Base-by-base conservation (phyloP, 129 eudicot species). In the Tagetes patula region DNA sequence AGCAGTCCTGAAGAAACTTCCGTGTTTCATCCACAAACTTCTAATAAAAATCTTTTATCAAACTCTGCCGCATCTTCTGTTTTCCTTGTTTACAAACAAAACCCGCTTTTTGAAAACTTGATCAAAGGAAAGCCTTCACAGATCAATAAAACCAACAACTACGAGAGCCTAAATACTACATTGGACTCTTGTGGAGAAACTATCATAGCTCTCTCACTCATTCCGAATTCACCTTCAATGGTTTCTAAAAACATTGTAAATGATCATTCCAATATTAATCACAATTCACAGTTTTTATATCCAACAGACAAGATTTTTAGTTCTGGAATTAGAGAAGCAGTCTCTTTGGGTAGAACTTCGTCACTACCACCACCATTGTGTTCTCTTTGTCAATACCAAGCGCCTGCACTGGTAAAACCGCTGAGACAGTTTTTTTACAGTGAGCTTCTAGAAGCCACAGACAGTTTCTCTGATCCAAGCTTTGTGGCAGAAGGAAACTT, bases 301-400 rank as follows among this genome's bases (percentile, higher is more conserved):
- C 43, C 14, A 12, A 63, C 40, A 77, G 85, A 74, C 13, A 80
- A 74, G 14, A 60, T 46, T 60, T 61, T 30, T 13, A 78, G 77
- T 67, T 77, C 83, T 48, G 86, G 90, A 79, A 88, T 89, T 41
- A 74, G 98, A 81, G 92, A 93, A 66, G 94, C 96, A 32, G 92
- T 93, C 33, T 89, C 92, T 73, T 77, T 89, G 49, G 74, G 75
- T 49, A 83, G 81, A 76, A 71, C 85, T 31, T 82, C 85, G 41
- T 85, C 96, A n/a, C 71, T 73, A 40, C 96, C 98, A 63, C 96
- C 98, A 56, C 98, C 98, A 27, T 67, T 93, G 67, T 93, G 98
- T 76, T 84, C 96, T 32, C 30, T 85, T 38, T 93, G 98, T 80
- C 96, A 89, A 75, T 65, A 82, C 79, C 92, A 89, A 79, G 87